Evolutionary conservation across 2,329 filamentous ascomycete genomes (phyloP).

Genomic region (Juglanconis oblonga): DNA sequence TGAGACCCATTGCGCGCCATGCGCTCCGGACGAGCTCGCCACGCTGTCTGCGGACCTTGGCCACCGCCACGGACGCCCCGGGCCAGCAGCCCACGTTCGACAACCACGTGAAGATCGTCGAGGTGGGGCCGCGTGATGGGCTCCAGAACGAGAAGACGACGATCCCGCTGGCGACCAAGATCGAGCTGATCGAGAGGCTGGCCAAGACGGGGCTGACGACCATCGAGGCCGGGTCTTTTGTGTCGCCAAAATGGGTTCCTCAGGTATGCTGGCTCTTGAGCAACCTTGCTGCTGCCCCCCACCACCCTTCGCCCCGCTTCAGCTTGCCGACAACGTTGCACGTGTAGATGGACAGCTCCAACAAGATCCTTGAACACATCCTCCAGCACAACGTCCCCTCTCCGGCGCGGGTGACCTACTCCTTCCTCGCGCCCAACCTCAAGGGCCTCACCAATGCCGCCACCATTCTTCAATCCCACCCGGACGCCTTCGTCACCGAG

Average conservation of each 20-base stretch:
- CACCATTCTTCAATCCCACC: slow-evolving; percentile 50
- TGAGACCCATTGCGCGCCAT: slow-evolving; percentile 9
- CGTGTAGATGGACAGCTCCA: slow-evolving; percentile 72
- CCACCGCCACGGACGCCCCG: slow-evolving; percentile 33
- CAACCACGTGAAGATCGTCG: slow-evolving; percentile 63
- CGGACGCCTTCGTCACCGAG: slow-evolving; percentile 49
- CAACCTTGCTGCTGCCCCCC: background rate
- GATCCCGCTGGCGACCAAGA: slow-evolving; percentile 70
- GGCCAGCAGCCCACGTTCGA: slow-evolving; percentile 28
- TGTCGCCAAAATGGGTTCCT: slow-evolving; percentile 80
- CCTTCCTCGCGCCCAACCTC: slow-evolving; percentile 76
- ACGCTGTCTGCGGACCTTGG: slow-evolving; percentile 32
- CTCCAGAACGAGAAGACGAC: slow-evolving; percentile 77
- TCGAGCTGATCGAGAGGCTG: slow-evolving; percentile 70
- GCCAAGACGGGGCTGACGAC: slow-evolving; percentile 65
- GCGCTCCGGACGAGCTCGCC: slow-evolving; percentile 2
- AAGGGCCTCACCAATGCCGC: slow-evolving; percentile 67
- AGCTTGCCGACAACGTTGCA: background rate
- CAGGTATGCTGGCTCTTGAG: slow-evolving; percentile 53
- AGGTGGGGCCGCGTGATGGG: slow-evolving; percentile 84
- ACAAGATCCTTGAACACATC: slow-evolving; percentile 69
- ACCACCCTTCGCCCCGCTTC: background rate
- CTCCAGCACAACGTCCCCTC: slow-evolving; percentile 56
- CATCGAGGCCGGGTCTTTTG: slow-evolving; percentile 81
- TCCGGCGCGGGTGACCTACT: slow-evolving; percentile 62